Evolutionary conservation across 805 yeast genomes (phyloP).

Genomic region (Lachancea quebecensis): DNA sequence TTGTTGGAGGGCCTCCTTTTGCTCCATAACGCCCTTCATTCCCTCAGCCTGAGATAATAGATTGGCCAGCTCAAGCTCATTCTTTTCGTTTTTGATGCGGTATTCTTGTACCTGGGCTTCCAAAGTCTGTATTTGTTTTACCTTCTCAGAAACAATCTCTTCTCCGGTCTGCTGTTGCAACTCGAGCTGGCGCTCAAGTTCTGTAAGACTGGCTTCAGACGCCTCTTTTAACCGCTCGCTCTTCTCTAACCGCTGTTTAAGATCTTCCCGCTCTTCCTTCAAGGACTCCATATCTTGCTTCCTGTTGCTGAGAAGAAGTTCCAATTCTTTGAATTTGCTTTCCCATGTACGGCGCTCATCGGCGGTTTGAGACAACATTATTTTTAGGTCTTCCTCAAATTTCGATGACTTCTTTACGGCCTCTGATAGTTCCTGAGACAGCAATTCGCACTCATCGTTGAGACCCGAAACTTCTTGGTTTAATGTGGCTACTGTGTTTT

Average conservation of each 20-base stretch:
- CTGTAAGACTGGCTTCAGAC: constrained; percentile 30
- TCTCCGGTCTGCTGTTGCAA: constrained; percentile 9
- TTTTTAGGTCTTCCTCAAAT: constrained; percentile 34
- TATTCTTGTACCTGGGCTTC: constrained; percentile 23
- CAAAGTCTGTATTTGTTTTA: constrained; percentile 25
- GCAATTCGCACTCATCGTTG: constrained; percentile 43
- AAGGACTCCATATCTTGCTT: constrained; percentile 25
- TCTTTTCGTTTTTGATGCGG: constrained; percentile 13
- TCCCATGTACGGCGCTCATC: constrained; percentile 26
- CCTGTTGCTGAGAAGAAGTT: constrained; percentile 32
- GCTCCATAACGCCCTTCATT: constrained; percentile 18
- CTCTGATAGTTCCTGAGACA: constrained; percentile 50
- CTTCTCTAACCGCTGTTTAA: constrained; percentile 23
- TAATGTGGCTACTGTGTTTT: constrained; percentile 30
- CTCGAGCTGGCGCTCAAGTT: constrained; percentile 24
- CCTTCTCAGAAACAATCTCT: constrained; percentile 19
- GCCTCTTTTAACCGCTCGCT: constrained; percentile 8
- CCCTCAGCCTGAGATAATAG: constrained; percentile 21
- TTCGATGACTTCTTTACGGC: constrained; percentile 36
- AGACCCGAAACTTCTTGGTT: constrained; percentile 40
- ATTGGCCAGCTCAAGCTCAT: constrained; percentile 13
- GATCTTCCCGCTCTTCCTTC: constrained; percentile 36
- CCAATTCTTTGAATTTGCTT: constrained; percentile 34
- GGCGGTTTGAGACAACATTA: constrained; percentile 26
- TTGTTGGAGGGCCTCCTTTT: constrained; percentile 37